These are phyloP conservation scores for Hamigera avellanea DNA, from an alignment of 495 filamentous ascomycete genomes.

Conservation along the genomic window DNA sequence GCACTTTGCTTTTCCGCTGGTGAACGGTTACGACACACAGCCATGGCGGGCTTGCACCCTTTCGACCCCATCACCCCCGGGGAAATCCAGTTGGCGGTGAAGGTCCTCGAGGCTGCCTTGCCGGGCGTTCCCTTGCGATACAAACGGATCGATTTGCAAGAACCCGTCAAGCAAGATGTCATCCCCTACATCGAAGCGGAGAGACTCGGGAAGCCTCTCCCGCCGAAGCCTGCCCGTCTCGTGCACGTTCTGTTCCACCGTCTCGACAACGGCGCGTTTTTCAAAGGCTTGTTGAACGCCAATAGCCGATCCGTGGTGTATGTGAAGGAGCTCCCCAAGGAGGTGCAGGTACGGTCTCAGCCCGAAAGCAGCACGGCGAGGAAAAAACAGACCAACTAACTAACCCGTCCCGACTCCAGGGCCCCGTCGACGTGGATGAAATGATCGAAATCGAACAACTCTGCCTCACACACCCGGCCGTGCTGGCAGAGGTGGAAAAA, in stretches of 20 bases:
- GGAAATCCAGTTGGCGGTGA: slow-evolving; percentile 27
- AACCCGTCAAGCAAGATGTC: slow-evolving; percentile 28
- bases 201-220: slow-evolving; percentile 20
- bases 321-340: slow-evolving; percentile 26
- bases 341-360: slow-evolving; percentile 21
- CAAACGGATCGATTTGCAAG: slow-evolving; percentile 29
- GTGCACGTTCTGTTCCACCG: slow-evolving; percentile 32
- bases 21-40: no score
- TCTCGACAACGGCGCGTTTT: slow-evolving; percentile 25
- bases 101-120: slow-evolving; percentile 25
- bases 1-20: no score
- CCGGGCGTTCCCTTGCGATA: slow-evolving; percentile 22
- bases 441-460: slow-evolving; percentile 29
- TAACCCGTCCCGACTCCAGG: slow-evolving; percentile 9
- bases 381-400: slow-evolving; percentile 4
- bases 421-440: slow-evolving; percentile 29
- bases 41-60: slow-evolving; percentile 24
- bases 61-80: slow-evolving; percentile 29
- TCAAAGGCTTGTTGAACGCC: slow-evolving; percentile 26
- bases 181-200: slow-evolving; percentile 28
- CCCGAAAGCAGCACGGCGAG: neutral
- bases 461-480: slow-evolving; percentile 26
- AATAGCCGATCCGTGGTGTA: slow-evolving; percentile 20
- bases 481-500: slow-evolving; percentile 33
- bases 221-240: slow-evolving; percentile 20